phyloP scores from a whole-genome alignment of 2,329 filamentous ascomycete genomes.

The Fusarium papillatum region DNA sequence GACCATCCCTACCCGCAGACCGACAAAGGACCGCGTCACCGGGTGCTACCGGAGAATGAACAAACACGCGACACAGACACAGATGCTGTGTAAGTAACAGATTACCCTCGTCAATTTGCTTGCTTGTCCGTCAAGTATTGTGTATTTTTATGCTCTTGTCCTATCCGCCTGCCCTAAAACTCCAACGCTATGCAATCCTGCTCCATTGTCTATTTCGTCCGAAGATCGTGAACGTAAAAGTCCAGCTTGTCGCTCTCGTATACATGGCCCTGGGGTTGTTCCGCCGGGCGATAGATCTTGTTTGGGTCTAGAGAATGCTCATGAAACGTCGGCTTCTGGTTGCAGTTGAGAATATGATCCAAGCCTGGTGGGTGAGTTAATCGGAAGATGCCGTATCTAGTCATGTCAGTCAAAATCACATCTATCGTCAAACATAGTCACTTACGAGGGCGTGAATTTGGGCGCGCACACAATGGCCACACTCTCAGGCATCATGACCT shows the following conservation, averaged over 20 bases:
- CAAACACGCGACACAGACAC: constrained; percentile 3
- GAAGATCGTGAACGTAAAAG: constrained; percentile 69
- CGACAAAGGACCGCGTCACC: constrained; percentile 1
- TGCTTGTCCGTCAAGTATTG: neutral
- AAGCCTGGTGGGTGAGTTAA: constrained; percentile 94
- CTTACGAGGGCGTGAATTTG: constrained; percentile 80
- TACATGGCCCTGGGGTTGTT: constrained; percentile 76
- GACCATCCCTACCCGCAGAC: constrained; percentile 5
- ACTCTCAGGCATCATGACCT: constrained; percentile 96
- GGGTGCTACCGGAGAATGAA: constrained; percentile 1
- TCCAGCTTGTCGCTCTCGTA: constrained; percentile 76
- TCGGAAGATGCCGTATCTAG: constrained; percentile 90
- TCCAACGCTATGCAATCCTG: constrained; percentile 39
- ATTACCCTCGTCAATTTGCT: neutral
- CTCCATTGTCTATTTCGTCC: constrained; percentile 45
- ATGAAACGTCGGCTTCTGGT: constrained; percentile 86
- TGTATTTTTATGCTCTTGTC: neutral
- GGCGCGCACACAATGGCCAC: constrained; percentile 98
- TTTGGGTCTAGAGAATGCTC: constrained; percentile 74
- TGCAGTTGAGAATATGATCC: constrained; percentile 86
- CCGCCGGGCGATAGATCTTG: constrained; percentile 84
- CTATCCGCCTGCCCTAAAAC: constrained; percentile 23
- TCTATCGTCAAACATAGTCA: constrained; percentile 30
- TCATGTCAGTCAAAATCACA: neutral
- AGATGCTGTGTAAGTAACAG: neutral